These are phyloP conservation scores for Candida frijolesensis DNA, from an alignment of 1,139 yeast species.

Conservation along the genomic window DNA sequence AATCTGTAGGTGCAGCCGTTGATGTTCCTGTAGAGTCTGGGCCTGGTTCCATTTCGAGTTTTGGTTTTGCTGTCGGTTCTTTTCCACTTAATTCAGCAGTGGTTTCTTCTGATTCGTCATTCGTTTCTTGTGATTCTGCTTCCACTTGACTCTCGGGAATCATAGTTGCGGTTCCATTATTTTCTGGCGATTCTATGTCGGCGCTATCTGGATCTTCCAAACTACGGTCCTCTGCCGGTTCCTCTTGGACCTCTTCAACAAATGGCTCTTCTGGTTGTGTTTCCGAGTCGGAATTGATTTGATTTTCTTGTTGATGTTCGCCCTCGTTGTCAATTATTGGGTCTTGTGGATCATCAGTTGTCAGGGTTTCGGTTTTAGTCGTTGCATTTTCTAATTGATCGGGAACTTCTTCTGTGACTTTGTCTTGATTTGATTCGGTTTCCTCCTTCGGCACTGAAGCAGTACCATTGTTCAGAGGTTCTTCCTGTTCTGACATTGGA, in stretches of 20 bases:
- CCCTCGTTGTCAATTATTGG: background rate
- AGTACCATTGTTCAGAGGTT: background rate
- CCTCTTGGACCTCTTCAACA: background rate
- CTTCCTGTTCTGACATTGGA: constrained; percentile 9
- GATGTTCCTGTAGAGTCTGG: background rate
- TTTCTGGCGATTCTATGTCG: background rate
- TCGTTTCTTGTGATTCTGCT: background rate
- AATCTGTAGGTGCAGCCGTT: background rate
- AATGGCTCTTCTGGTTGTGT: background rate
- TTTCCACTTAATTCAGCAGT: background rate
- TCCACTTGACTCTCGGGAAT: background rate
- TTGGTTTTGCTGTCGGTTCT: constrained; percentile 1
- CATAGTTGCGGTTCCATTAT: constrained; percentile 2
- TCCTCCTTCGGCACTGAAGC: background rate
- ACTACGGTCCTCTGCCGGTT: background rate
- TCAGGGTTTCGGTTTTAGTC: background rate
- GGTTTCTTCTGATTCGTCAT: background rate
- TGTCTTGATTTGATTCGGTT: background rate
- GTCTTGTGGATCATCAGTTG: background rate
- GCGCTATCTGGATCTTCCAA: background rate
- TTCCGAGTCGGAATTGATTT: background rate
- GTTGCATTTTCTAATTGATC: background rate
- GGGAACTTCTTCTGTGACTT: background rate
- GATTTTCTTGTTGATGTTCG: background rate
- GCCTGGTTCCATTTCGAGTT: background rate